A percentile compares a stretch with the other conserved stretches of the same genome.
phyloP scores from a whole-genome alignment of 495 filamentous ascomycete species.

The Aspergillus heteromorphus region DNA sequence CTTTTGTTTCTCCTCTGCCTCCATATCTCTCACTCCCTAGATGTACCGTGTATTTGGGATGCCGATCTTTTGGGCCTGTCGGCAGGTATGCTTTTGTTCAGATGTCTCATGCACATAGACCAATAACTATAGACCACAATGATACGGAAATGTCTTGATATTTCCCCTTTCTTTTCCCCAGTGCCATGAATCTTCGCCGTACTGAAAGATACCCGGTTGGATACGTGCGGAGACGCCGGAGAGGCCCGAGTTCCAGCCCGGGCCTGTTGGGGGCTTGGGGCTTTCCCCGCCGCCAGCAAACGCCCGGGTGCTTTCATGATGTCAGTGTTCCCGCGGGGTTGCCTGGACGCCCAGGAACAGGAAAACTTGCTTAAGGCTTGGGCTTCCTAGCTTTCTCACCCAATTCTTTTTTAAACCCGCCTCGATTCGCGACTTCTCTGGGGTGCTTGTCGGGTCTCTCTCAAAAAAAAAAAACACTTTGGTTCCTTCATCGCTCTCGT shows the following conservation, averaged over 20 bases:
- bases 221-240: conserved; percentile 1
- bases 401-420: background rate
- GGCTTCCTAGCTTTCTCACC: conserved; percentile 3
- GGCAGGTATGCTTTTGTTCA: background rate
- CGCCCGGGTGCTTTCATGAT: conserved; percentile 12
- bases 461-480: no score
- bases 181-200: no score
- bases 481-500: background rate
- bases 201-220: no score
- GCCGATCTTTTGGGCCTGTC: conserved; percentile 1
- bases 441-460: background rate
- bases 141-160: background rate
- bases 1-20: conserved; percentile 1
- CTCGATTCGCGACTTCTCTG: background rate
- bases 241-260: conserved; percentile 1
- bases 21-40: background rate
- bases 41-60: background rate
- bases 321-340: conserved; percentile 21
- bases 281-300: background rate
- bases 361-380: conserved; percentile 8
- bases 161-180: background rate
- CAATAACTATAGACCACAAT: conserved; percentile 7
- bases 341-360: conserved; percentile 14
- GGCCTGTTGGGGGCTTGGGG: background rate
- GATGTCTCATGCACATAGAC: conserved; percentile 8